Conservation (phyloP, 441 rosid genomes). For the Aleurites moluccanus region DNA sequence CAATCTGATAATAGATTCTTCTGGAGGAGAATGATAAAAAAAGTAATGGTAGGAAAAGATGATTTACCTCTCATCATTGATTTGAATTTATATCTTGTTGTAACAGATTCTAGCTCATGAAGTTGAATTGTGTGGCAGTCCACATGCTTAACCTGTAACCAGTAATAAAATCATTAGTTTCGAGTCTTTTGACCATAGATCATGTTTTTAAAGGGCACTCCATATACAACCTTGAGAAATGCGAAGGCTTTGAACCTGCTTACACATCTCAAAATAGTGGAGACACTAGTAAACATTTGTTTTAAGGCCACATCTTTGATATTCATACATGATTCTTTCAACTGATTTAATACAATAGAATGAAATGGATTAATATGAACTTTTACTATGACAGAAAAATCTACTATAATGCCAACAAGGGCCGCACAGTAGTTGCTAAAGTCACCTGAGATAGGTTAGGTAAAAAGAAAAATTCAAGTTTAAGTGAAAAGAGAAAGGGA, state of each 20-base stretch:
- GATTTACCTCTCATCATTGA: slow-evolving; percentile 95
- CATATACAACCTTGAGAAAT: background rate
- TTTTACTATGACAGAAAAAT: background rate
- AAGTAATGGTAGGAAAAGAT: slow-evolving; percentile 17
- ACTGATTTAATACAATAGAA: background rate
- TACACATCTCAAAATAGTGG: background rate
- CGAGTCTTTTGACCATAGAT: background rate
- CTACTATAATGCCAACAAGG: background rate
- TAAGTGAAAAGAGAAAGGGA: too few species aligned
- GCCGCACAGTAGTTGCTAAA: background rate
- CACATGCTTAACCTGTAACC: slow-evolving; percentile 76
- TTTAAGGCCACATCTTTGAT: background rate
- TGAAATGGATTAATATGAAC: background rate
- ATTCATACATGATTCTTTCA: background rate
- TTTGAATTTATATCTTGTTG: slow-evolving; percentile 70
- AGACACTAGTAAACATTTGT: background rate
- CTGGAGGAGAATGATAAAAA: background rate
- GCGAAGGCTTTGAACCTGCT: background rate
- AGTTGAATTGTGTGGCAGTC: slow-evolving; percentile 76
- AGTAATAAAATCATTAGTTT: slow-evolving; percentile 3
- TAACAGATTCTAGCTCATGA: slow-evolving; percentile 81
- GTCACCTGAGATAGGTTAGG: background rate
- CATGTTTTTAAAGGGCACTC: background rate
- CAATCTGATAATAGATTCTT: slow-evolving; percentile 1
- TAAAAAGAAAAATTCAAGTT: background rate